phyloP scores from a whole-genome alignment of 345 rosid species.

The Gossypium turneri region DNA sequence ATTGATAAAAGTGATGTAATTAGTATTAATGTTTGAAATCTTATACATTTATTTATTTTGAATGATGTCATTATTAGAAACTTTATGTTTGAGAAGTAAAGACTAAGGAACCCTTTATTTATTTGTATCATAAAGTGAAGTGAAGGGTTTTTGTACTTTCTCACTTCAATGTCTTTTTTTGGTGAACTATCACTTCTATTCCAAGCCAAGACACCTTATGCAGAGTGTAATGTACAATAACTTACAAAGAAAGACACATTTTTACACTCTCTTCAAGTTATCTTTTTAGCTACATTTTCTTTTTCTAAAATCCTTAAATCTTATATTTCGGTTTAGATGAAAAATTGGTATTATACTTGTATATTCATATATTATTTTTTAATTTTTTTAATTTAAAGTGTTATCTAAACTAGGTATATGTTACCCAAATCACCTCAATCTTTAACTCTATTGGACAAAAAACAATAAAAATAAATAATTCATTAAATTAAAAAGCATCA shows the following conservation, averaged over 20 bases:
- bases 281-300: not conserved
- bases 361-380: too few relatives aligned
- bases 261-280: not conserved
- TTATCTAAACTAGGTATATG: too few relatives aligned
- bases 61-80: constrained; percentile 6
- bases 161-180: constrained; percentile 4
- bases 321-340: too few relatives aligned
- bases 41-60: not conserved
- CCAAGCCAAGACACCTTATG: constrained; percentile 35
- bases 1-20: too few relatives aligned
- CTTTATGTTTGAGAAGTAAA: constrained; percentile 51
- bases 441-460: too few relatives aligned
- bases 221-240: not conserved
- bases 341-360: too few relatives aligned
- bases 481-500: too few relatives aligned
- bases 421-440: too few relatives aligned
- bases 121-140: not conserved
- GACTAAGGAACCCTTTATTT: constrained; percentile 28
- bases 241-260: not conserved
- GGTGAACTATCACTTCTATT: constrained; percentile 36
- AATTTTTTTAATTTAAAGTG: too few relatives aligned
- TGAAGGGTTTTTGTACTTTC: not conserved
- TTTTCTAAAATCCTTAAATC: too few relatives aligned
- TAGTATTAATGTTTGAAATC: too few relatives aligned
- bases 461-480: too few relatives aligned